Evolutionary conservation across 2,329 filamentous ascomycete genomes (phyloP).

Genomic region (Stagonosporopsis vannaccii): DNA sequence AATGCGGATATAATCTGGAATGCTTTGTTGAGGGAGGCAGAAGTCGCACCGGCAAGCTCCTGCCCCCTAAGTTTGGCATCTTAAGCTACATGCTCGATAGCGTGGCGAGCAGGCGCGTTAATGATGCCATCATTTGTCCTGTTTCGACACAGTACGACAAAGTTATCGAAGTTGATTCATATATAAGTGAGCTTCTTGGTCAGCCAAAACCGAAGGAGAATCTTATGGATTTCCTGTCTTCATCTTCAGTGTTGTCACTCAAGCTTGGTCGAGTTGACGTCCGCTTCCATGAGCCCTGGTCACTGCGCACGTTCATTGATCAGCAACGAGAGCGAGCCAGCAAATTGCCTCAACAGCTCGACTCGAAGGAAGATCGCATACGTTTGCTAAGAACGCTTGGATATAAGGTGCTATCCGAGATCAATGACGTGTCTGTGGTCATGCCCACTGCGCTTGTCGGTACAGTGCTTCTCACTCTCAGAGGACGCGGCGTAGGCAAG

Average conservation of each 20-base stretch:
- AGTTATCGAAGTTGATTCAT: constrained; percentile 91
- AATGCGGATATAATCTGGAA: constrained; percentile 92
- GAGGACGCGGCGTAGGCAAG: constrained; percentile 90
- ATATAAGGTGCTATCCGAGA: constrained; percentile 90
- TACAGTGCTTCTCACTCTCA: constrained; percentile 87
- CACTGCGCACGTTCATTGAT: constrained; percentile 79
- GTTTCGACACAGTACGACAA: constrained; percentile 99
- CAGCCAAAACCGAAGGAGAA: constrained; percentile 97
- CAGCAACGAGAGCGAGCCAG: constrained; percentile 72
- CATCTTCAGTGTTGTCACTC: constrained; percentile 86
- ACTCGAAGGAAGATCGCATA: constrained; percentile 61
- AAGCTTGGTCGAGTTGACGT: constrained; percentile 93
- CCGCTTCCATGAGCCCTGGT: constrained; percentile 96
- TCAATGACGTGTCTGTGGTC: constrained; percentile 94
- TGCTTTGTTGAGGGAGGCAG: constrained; percentile 98
- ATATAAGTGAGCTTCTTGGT: constrained; percentile 91
- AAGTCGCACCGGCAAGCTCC: constrained; percentile 89
- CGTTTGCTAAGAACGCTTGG: constrained; percentile 85
- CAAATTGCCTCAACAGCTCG: constrained; percentile 44
- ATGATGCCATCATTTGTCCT: constrained; percentile 92
- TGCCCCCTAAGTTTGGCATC: constrained; percentile 96
- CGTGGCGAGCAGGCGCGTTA: constrained; percentile 82
- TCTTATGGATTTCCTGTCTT: constrained; percentile 83
- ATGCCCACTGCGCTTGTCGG: constrained; percentile 98
- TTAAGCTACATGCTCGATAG: constrained; percentile 91